phyloP scores from a whole-genome alignment of 1,139 yeast species.

The Hemisphaericaspora lyxosophila region DNA sequence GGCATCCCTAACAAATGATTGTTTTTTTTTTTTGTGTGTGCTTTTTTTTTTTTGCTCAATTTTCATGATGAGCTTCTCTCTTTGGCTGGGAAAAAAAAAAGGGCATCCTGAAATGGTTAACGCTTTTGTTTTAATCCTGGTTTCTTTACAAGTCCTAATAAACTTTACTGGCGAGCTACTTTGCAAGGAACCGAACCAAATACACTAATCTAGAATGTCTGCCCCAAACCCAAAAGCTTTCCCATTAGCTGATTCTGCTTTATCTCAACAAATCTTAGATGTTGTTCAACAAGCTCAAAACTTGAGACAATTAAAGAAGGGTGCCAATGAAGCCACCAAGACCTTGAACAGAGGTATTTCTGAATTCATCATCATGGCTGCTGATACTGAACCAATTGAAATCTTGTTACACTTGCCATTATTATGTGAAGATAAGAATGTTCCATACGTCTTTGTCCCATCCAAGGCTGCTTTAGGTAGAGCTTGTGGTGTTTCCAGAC shows the following conservation, averaged over 20 bases:
- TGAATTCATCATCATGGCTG: constrained; percentile 99
- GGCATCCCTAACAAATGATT: constrained; percentile 1
- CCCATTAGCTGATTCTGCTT: constrained; percentile 95
- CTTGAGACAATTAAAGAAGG: constrained; percentile 98
- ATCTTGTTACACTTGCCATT: constrained; percentile 96
- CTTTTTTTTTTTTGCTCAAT: too few relatives aligned
- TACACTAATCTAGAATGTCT: constrained; percentile 41
- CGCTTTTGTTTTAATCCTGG: background rate
- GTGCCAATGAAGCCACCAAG: constrained; percentile 99
- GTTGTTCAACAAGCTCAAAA: constrained; percentile 97
- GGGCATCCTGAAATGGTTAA: background rate
- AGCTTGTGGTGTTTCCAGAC: constrained; percentile 99
- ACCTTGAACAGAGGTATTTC: constrained; percentile 99
- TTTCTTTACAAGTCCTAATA: constrained; percentile 2
- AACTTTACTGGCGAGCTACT: constrained; percentile 46
- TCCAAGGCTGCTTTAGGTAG: constrained; percentile 98
- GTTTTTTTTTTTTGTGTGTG: constrained; percentile 3
- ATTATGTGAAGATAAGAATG: constrained; percentile 98
- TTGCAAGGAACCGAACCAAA: constrained; percentile 64
- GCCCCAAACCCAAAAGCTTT: constrained; percentile 95
- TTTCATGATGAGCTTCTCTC: background rate
- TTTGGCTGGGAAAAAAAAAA: background rate
- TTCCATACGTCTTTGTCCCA: constrained; percentile 97
- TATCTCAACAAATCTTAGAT: constrained; percentile 95
- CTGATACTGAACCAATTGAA: constrained; percentile 99